Conservation (phyloP, 2,329 filamentous ascomycete genomes). For the Claviceps monticola region DNA sequence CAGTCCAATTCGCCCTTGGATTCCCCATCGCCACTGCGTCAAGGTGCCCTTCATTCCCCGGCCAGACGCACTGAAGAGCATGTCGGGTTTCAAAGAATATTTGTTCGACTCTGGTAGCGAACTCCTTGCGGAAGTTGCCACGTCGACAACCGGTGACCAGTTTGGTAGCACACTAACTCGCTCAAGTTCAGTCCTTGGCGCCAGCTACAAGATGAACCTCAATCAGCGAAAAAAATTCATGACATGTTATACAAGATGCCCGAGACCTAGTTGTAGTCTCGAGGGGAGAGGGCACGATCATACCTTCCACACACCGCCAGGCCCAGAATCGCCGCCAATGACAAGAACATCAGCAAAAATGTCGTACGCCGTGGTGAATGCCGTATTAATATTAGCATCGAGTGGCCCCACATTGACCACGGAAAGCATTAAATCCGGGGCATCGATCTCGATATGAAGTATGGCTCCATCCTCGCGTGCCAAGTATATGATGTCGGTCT, state of each 20-base stretch:
- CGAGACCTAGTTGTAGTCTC: not conserved
- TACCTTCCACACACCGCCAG: slow-evolving; percentile 64
- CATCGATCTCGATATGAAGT: slow-evolving; percentile 55
- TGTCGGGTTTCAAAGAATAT: slow-evolving; percentile 27
- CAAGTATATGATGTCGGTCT: slow-evolving; percentile 69
- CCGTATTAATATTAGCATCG: slow-evolving; percentile 63
- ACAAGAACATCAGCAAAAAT: slow-evolving; percentile 64
- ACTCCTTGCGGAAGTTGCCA: slow-evolving; percentile 23
- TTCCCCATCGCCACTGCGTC: slow-evolving; percentile 54
- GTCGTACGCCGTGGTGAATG: slow-evolving; percentile 64
- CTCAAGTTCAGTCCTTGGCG: slow-evolving; percentile 37
- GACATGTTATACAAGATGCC: slow-evolving; percentile 7
- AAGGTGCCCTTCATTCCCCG: slow-evolving; percentile 48
- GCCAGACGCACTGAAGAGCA: slow-evolving; percentile 53
- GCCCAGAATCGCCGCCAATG: slow-evolving; percentile 63
- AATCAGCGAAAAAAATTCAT: not conserved
- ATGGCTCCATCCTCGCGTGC: slow-evolving; percentile 78
- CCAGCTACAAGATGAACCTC: slow-evolving; percentile 23
- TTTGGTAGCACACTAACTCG: slow-evolving; percentile 40
- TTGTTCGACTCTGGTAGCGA: slow-evolving; percentile 4
- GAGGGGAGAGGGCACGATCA: too few species aligned
- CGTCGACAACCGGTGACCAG: slow-evolving; percentile 46
- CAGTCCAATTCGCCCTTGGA: slow-evolving; percentile 52
- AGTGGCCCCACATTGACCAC: slow-evolving; percentile 46
- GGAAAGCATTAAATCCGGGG: slow-evolving; percentile 38